phyloP scores from a whole-genome alignment of 2,329 filamentous ascomycete species.

The Clonostachys rosea region DNA sequence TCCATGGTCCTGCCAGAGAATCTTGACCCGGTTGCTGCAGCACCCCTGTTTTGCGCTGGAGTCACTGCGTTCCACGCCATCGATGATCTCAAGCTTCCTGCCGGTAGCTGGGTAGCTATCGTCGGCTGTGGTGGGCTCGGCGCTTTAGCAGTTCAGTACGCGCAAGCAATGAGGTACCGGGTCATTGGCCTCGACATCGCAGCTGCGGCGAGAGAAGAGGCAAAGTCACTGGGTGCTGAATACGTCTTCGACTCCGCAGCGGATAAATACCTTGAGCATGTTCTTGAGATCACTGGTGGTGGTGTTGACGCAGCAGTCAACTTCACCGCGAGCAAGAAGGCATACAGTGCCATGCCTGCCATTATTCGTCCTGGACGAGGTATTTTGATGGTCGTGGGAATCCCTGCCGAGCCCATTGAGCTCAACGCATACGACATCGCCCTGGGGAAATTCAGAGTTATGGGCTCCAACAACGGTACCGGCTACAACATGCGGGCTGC shows the following conservation, averaged over 20 bases:
- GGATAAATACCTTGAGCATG: neutral
- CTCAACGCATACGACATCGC: slow-evolving; percentile 4
- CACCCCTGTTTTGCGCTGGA: slow-evolving; percentile 19
- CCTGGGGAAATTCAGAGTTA: slow-evolving; percentile 2
- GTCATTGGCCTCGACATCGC: slow-evolving; percentile 15
- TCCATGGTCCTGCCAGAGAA: slow-evolving; percentile 14
- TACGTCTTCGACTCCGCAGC: slow-evolving; percentile 1
- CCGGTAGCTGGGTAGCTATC: slow-evolving; percentile 13
- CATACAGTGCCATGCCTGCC: slow-evolving; percentile 3
- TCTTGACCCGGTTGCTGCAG: slow-evolving; percentile 10
- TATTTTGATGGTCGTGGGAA: slow-evolving; percentile 4
- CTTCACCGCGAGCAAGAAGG: slow-evolving; percentile 4
- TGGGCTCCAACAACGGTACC: slow-evolving; percentile 3
- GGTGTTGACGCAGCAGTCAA: slow-evolving; percentile 3
- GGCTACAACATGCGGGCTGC: slow-evolving; percentile 3
- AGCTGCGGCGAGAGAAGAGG: slow-evolving; percentile 7
- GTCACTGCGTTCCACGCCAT: slow-evolving; percentile 15
- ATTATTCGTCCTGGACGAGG: slow-evolving; percentile 1
- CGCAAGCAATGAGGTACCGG: slow-evolving; percentile 12
- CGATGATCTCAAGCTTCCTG: slow-evolving; percentile 4
- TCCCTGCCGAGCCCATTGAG: slow-evolving; percentile 1
- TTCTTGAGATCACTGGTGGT: neutral
- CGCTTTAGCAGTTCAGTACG: slow-evolving; percentile 13
- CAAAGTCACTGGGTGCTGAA: slow-evolving; percentile 1
- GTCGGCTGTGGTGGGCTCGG: slow-evolving; percentile 17